These are phyloP conservation scores for Xylariaceae sp. DNA, from an alignment of 2,329 filamentous ascomycete species.

Conservation along the genomic window DNA sequence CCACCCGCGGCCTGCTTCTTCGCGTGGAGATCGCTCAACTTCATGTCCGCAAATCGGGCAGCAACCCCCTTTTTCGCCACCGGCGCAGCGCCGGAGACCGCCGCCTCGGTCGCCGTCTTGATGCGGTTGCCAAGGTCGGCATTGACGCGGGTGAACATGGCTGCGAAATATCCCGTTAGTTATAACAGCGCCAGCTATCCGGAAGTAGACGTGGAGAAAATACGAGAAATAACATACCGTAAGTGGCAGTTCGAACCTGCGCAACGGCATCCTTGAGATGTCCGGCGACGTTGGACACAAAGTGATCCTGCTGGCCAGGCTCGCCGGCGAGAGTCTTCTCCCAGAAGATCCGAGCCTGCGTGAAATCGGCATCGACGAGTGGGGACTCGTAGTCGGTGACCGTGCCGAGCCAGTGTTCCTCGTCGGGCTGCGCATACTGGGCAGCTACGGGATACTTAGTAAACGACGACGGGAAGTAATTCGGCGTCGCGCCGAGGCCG, in stretches of 20 bases:
- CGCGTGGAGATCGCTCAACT: constrained; percentile 15
- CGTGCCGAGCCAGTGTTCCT: constrained; percentile 45
- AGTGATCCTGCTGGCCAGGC: constrained; percentile 56
- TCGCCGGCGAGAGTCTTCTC: constrained; percentile 37
- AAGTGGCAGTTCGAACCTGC: constrained; percentile 17
- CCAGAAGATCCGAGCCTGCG: constrained; percentile 41
- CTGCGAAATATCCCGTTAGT: constrained; percentile 42
- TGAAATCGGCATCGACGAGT: constrained; percentile 46
- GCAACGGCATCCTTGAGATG: constrained; percentile 45
- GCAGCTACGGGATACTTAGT: constrained; percentile 14
- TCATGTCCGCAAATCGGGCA: constrained; percentile 13
- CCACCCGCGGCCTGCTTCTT: constrained; percentile 12
- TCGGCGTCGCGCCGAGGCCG: constrained; percentile 11
- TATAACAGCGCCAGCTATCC: too few relatives aligned
- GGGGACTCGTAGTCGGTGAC: constrained; percentile 42
- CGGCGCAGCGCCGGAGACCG: neutral
- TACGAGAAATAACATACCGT: constrained; percentile 11
- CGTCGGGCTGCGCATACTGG: constrained; percentile 42
- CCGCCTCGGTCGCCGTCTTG: constrained; percentile 46
- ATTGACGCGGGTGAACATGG: constrained; percentile 56
- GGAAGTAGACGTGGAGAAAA: neutral
- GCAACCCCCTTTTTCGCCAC: neutral
- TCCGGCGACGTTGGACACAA: constrained; percentile 54
- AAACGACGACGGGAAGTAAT: constrained; percentile 20
- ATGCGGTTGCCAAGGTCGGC: constrained; percentile 48